Percentiles rank a stretch among this genome's conserved stretches.
These are phyloP conservation scores for Phoenix roebelenii DNA, from an alignment of 176 grass and related monocot species.

Conservation along the genomic window DNA sequence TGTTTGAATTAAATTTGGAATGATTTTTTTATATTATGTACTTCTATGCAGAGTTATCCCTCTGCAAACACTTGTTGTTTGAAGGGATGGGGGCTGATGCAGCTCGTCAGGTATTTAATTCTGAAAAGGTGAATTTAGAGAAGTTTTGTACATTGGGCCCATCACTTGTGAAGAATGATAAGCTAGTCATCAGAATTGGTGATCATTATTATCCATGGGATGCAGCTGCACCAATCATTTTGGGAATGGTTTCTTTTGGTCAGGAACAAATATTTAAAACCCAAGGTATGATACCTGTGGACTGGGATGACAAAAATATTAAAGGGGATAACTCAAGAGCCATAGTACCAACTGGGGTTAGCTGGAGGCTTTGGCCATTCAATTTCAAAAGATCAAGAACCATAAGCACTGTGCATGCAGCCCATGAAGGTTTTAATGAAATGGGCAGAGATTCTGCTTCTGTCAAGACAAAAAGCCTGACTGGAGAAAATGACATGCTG, in stretches of 20 bases:
- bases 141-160: constrained; percentile 61
- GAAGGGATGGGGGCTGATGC: constrained; percentile 88
- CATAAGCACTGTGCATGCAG: constrained; percentile 32
- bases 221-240: constrained; percentile 48
- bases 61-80: constrained; percentile 75
- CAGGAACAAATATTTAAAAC: constrained; percentile 58
- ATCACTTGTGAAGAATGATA: constrained; percentile 56
- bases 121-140: constrained; percentile 70
- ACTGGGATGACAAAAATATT: constrained; percentile 25
- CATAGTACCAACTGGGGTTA: constrained; percentile 34
- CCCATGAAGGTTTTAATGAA: constrained; percentile 23
- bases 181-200: constrained; percentile 69
- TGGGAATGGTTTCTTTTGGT: constrained; percentile 59
- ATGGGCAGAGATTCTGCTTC: constrained; percentile 9
- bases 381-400: constrained; percentile 58
- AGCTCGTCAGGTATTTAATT: constrained; percentile 60
- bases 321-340: constrained; percentile 17
- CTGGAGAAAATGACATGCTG: constrained; percentile 29
- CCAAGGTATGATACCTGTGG: constrained; percentile 74
- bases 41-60: constrained; percentile 65
- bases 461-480: constrained; percentile 13
- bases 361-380: constrained; percentile 97
- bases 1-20: too few relatives aligned
- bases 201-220: constrained; percentile 75
- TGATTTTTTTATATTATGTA: constrained; percentile 1